Evolutionary conservation across 768 basidiomycete genomes (phyloP).

Genomic region (Russula abietina): DNA sequence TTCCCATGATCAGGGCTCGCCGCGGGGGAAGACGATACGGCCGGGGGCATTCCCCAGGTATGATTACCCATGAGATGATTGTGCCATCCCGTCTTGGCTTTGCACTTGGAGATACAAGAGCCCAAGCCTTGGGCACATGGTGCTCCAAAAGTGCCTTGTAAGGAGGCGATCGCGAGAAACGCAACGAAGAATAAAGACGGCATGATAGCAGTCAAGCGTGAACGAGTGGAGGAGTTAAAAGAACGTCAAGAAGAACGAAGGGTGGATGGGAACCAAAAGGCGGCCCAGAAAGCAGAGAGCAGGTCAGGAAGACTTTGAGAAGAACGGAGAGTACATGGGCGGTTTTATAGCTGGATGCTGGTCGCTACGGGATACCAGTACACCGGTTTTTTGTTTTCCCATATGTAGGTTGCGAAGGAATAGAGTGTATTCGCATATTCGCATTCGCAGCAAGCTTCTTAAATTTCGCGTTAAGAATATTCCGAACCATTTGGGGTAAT

Average conservation of each 20-base stretch:
- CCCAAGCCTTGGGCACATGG: neutral
- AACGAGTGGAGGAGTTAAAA: slow-evolving; percentile 23
- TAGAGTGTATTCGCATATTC: too few species aligned
- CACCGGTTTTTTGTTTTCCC: neutral
- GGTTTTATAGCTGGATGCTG: neutral
- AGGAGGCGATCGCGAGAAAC: slow-evolving; percentile 18
- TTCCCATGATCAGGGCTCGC: too few species aligned
- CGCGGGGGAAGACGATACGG: too few species aligned
- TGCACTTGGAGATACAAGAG: slow-evolving; percentile 20
- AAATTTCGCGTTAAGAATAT: too few species aligned
- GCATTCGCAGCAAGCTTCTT: too few species aligned
- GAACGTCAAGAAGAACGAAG: slow-evolving; percentile 24
- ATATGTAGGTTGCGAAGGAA: neutral
- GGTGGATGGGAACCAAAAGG: slow-evolving; percentile 20
- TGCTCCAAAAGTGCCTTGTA: slow-evolving; percentile 13
- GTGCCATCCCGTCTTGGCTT: slow-evolving; percentile 30
- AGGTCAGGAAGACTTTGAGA: slow-evolving; percentile 18
- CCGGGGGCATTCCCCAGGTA: neutral
- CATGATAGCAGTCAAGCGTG: slow-evolving; percentile 21
- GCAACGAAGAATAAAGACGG: slow-evolving; percentile 27
- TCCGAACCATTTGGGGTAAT: too few species aligned
- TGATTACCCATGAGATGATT: neutral
- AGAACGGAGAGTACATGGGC: slow-evolving; percentile 5
- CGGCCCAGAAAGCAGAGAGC: slow-evolving; percentile 25
- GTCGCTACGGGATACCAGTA: neutral